phyloP scores from a whole-genome alignment of 768 basidiomycete species.

The Lepiota venenata region DNA sequence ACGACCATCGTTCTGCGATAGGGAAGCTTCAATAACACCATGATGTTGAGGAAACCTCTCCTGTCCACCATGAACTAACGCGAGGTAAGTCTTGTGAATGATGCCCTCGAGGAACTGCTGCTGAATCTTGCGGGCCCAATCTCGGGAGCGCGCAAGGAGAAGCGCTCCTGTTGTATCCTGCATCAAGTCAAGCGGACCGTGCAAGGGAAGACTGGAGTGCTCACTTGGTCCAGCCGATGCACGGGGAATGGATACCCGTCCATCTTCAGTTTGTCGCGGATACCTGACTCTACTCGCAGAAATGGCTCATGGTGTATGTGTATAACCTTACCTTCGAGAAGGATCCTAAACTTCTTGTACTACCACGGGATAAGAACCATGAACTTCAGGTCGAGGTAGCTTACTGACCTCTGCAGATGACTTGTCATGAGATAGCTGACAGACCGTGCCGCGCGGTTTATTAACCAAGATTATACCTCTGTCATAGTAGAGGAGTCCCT shows the following conservation, averaged over 20 bases:
- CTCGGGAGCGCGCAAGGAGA: conserved; percentile 45
- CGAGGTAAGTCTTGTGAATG: conserved; percentile 60
- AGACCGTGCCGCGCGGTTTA: conserved; percentile 57
- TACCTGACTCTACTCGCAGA: conserved; percentile 16
- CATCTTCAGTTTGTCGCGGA: conserved; percentile 18
- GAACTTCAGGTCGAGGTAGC: not conserved
- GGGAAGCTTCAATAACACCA: conserved; percentile 38
- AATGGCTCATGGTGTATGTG: not conserved
- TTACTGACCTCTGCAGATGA: conserved; percentile 16
- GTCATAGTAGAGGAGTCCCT: conserved; percentile 46
- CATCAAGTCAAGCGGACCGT: not conserved
- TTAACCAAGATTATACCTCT: conserved; percentile 51
- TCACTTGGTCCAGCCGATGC: conserved; percentile 67
- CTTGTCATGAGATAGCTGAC: conserved; percentile 35
- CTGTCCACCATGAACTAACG: conserved; percentile 52
- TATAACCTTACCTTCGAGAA: conserved; percentile 28
- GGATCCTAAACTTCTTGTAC: conserved; percentile 27
- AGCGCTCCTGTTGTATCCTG: conserved; percentile 65
- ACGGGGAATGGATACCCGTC: conserved; percentile 39
- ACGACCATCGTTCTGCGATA: conserved; percentile 45
- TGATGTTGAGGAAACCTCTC: conserved; percentile 38
- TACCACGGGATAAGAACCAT: conserved; percentile 10
- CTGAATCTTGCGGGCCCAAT: conserved; percentile 44
- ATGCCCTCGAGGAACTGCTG: conserved; percentile 48
- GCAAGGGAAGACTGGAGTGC: not conserved